Base-by-base conservation (phyloP, 1,139 yeast species). In the Oligophagozyma castellii region DNA sequence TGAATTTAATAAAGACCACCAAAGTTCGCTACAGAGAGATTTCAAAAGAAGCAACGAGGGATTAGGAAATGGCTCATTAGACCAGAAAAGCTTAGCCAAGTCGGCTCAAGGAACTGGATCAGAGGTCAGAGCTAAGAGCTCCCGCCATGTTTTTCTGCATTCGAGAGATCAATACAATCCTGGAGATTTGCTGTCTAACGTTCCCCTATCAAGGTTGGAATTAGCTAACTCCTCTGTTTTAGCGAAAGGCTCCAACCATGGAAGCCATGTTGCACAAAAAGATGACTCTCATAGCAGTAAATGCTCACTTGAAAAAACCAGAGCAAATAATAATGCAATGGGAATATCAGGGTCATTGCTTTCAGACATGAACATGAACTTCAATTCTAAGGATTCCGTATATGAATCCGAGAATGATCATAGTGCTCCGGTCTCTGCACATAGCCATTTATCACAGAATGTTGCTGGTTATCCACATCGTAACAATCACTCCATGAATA, bases 161-260 rank as follows among this genome's bases (percentile, higher is more conserved):
- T 69, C 84, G 1, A 59, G 76, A 27, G 62, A 62, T 13, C 64
- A 70, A 18, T 56, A 71, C 10, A 77, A 79, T 35, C 94, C 95
- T 0, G 95, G 95, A 18, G 94, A 83, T 50, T 60, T 83, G 32
- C 56, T 83, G 11, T 78, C 93, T 0, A 79, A 79, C 30, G 94
- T 78, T 1, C 92, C 94, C 1, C 54, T 81, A 3, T 70, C 84
- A 1, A 60, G 86, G 38, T 59, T 64, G 34, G 63, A 55, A 14
- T 30, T 39, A 12, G 16, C 42, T 13, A 14, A 24, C 11, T 14
- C 19, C 14, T 26, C 28, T n/a, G 12, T n/a, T 14, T 13, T 12
- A 7, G n/a, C 5, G 4, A 7, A 6, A 19, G 12, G 16, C 7
- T 19, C 20, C 20, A 18, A 18, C 20, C 20, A 18, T 10, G 10